Conservation (phyloP, 345 rosid genomes). For the Populus deltoides region DNA sequence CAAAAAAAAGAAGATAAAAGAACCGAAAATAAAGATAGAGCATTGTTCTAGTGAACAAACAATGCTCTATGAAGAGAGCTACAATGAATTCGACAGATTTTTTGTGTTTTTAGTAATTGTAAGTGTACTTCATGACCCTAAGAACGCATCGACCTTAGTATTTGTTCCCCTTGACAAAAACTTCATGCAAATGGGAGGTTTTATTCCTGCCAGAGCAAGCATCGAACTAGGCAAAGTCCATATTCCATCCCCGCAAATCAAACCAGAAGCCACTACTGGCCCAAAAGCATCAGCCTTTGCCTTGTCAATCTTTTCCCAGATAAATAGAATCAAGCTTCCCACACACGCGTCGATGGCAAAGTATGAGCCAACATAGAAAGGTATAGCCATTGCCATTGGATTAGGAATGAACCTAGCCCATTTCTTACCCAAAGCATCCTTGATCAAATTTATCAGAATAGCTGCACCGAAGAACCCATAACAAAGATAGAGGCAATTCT, state of each 20-base stretch:
- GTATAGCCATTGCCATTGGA: slow-evolving; percentile 55
- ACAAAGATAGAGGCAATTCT: slow-evolving; percentile 42
- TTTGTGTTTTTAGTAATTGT: too few species aligned
- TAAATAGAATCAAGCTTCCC: slow-evolving; percentile 48
- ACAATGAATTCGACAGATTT: too few species aligned
- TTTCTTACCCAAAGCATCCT: slow-evolving; percentile 23
- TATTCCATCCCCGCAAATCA: slow-evolving; percentile 28
- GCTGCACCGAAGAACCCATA: slow-evolving; percentile 41
- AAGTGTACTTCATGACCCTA: not conserved
- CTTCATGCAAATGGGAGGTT: slow-evolving; percentile 28
- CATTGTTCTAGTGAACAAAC: too few species aligned
- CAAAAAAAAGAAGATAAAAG: too few species aligned
- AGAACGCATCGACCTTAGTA: slow-evolving; percentile 9
- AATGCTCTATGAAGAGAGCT: too few species aligned
- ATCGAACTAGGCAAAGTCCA: slow-evolving; percentile 29
- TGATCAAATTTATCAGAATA: slow-evolving; percentile 31
- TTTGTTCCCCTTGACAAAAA: slow-evolving; percentile 19
- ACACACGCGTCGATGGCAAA: slow-evolving; percentile 53
- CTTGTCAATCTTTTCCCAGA: slow-evolving; percentile 40
- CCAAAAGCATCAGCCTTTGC: slow-evolving; percentile 30
- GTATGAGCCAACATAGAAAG: slow-evolving; percentile 47
- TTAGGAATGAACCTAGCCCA: slow-evolving; percentile 43
- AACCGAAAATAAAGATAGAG: too few species aligned
- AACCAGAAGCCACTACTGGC: slow-evolving; percentile 27
- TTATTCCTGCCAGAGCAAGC: slow-evolving; percentile 21